A percentile compares a stretch with the other conserved stretches of the same genome.
Conservation (phyloP, 2,329 filamentous ascomycete species). For the Colletotrichum liaoningense region DNA sequence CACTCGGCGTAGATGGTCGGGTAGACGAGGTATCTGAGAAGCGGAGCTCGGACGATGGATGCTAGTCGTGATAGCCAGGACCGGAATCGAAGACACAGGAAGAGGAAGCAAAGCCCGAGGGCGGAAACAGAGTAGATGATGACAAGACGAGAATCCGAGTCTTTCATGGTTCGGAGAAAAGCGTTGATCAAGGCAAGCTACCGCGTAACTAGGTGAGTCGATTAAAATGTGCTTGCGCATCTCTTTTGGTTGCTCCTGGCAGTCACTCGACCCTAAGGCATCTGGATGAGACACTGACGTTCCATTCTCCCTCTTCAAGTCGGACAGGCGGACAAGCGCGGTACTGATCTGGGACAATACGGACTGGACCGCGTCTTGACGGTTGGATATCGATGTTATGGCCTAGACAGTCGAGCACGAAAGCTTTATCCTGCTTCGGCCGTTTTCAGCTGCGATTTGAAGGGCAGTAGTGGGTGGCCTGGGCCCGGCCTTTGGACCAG, state of each 20-base stretch:
- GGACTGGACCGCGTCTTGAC: background rate
- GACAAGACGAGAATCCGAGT: background rate
- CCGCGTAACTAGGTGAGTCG: background rate
- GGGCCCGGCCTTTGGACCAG: no score
- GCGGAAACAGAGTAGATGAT: conserved; percentile 7
- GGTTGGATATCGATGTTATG: background rate
- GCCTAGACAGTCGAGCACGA: background rate
- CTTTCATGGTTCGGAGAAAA: background rate
- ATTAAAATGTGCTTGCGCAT: background rate
- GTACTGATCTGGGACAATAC: background rate
- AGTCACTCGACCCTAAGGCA: background rate
- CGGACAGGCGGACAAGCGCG: background rate
- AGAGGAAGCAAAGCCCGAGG: background rate
- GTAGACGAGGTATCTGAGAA: conserved; percentile 1
- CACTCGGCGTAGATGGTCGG: background rate
- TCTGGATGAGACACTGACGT: no score
- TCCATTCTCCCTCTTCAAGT: no score
- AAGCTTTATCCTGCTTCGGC: background rate
- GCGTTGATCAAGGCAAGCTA: background rate
- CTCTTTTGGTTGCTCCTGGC: background rate
- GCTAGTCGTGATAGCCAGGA: background rate
- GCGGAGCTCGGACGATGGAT: background rate
- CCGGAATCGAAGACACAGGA: background rate
- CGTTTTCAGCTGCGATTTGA: background rate
- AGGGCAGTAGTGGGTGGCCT: no score